Conservation (phyloP, 768 basidiomycete species). For the Kwoniella sp. region DNA sequence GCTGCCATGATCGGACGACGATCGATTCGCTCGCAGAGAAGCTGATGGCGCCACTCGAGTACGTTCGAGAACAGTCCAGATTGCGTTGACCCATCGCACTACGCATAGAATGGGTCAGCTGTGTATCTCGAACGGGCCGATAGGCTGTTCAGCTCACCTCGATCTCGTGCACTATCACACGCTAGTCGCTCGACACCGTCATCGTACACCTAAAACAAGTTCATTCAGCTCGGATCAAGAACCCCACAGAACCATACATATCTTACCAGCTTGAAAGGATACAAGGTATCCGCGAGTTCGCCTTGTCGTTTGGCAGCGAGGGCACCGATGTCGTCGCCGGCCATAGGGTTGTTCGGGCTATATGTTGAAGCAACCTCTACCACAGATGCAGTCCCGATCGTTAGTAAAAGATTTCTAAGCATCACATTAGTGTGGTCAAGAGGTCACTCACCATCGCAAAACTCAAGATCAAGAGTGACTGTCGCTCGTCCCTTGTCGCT, state of each 20-base stretch:
- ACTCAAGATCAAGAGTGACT: constrained; percentile 80
- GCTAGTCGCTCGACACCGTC: constrained; percentile 87
- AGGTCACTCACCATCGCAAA: constrained; percentile 62
- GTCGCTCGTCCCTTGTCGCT: constrained; percentile 79
- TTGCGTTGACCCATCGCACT: constrained; percentile 85
- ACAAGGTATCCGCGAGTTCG: constrained; percentile 66
- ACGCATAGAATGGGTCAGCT: neutral
- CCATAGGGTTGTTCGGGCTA: constrained; percentile 76
- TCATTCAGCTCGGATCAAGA: neutral
- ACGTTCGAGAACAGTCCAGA: constrained; percentile 66
- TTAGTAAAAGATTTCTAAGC: neutral
- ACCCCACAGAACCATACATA: neutral
- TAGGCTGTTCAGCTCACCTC: constrained; percentile 52
- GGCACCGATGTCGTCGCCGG: constrained; percentile 82
- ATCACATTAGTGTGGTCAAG: neutral
- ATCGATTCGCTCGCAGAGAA: constrained; percentile 28
- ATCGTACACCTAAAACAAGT: constrained; percentile 63
- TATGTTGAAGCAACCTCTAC: constrained; percentile 80
- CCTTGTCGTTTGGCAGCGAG: constrained; percentile 66
- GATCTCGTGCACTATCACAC: constrained; percentile 81
- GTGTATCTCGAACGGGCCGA: neutral
- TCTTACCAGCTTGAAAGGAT: constrained; percentile 76
- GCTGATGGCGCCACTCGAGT: constrained; percentile 29
- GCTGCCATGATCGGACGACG: constrained; percentile 23
- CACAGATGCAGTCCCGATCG: neutral